Conservation (phyloP, 2,329 filamentous ascomycete species). For the Pseudopyricularia cyperi region DNA sequence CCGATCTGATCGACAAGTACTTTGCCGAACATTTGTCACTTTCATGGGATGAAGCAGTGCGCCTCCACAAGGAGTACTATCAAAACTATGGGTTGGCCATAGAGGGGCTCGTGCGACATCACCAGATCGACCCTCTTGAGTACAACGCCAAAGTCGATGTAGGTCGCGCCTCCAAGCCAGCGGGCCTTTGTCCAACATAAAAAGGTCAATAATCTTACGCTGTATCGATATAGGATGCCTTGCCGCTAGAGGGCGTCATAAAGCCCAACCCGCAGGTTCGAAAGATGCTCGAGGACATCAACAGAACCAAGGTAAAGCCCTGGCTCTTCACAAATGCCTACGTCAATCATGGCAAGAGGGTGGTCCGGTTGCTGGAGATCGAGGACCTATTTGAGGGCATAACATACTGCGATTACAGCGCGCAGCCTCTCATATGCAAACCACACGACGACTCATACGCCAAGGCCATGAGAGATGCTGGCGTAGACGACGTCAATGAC, state of each 20-base stretch:
- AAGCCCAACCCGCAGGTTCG: conserved; percentile 65
- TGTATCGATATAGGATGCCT: conserved; percentile 46
- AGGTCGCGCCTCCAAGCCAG: background rate
- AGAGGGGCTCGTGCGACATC: conserved; percentile 83
- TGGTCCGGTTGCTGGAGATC: conserved; percentile 67
- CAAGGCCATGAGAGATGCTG: conserved; percentile 81
- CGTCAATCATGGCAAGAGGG: conserved; percentile 70
- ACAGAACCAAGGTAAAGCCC: conserved; percentile 67
- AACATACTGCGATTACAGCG: conserved; percentile 83
- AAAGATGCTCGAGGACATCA: conserved; percentile 66
- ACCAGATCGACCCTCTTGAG: conserved; percentile 87
- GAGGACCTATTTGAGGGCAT: conserved; percentile 90
- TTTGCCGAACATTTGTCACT: conserved; percentile 60
- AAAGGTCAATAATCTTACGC: background rate
- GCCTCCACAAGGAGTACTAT: conserved; percentile 86
- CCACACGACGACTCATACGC: conserved; percentile 70
- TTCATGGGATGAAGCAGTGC: conserved; percentile 62
- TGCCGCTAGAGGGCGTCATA: conserved; percentile 77
- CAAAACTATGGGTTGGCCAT: conserved; percentile 94
- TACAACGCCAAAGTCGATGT: conserved; percentile 85
- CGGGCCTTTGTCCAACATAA: background rate
- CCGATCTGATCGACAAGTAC: conserved; percentile 58
- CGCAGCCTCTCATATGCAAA: conserved; percentile 70
- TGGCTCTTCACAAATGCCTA: conserved; percentile 99
- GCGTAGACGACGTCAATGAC: conserved; percentile 49